Evolutionary conservation across 768 basidiomycete species (phyloP).

Genomic region (Dictyophora rubrovolvata): DNA sequence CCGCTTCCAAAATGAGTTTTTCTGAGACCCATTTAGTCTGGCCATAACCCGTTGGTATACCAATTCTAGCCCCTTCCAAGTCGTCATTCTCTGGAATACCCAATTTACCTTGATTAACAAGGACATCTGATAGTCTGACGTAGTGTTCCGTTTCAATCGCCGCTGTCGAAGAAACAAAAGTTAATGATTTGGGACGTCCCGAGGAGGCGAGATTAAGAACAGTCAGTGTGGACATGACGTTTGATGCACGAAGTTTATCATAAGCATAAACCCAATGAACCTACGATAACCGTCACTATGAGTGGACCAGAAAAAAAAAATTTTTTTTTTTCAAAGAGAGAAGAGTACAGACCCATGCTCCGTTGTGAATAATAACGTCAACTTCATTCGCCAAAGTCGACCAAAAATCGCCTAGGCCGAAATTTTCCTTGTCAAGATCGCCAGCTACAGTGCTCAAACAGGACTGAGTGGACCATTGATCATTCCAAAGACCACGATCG

Average conservation of each 20-base stretch:
- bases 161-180: constrained; percentile 95
- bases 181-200: constrained; percentile 64
- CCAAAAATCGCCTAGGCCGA: constrained; percentile 72
- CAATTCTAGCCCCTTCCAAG: constrained; percentile 68
- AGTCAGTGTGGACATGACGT: constrained; percentile 86
- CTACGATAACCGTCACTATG: constrained; percentile 18
- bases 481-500: constrained; percentile 84
- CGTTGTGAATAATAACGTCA: constrained; percentile 87
- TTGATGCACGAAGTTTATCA: constrained; percentile 80
- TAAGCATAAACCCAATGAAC: constrained; percentile 99
- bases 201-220: constrained; percentile 69
- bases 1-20: constrained; percentile 87
- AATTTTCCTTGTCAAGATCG: constrained; percentile 64
- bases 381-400: constrained; percentile 53
- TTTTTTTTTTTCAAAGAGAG: not conserved
- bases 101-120: constrained; percentile 24
- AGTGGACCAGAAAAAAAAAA: not conserved
- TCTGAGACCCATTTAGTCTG: constrained; percentile 99
- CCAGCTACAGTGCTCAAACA: constrained; percentile 74
- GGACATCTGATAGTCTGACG: constrained; percentile 71
- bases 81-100: constrained; percentile 85
- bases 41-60: constrained; percentile 86
- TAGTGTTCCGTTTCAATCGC: constrained; percentile 88
- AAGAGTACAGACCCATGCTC: constrained; percentile 76
- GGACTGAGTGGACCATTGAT: constrained; percentile 60